Conservation (phyloP, 768 basidiomycete genomes). For the Dioszegia hungarica region DNA sequence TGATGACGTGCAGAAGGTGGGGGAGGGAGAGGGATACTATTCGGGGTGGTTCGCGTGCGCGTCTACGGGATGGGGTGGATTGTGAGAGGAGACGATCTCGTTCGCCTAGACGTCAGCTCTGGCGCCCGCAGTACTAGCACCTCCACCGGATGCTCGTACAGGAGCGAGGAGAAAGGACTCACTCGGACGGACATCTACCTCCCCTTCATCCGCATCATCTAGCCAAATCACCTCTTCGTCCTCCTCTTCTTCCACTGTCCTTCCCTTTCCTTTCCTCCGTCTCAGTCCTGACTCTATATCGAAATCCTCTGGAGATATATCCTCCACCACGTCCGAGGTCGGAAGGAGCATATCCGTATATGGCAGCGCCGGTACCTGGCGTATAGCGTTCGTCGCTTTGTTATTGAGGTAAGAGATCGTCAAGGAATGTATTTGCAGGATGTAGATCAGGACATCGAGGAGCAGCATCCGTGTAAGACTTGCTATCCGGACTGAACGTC, state of each 20-base stretch:
- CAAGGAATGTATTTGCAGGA: slow-evolving; percentile 24
- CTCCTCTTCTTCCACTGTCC: slow-evolving; percentile 8
- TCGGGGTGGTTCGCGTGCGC: slow-evolving; percentile 29
- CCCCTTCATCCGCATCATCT: slow-evolving; percentile 17
- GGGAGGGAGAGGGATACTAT: slow-evolving; percentile 27
- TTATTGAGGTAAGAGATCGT: slow-evolving; percentile 31
- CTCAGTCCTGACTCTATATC: slow-evolving; percentile 20
- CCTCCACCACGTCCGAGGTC: slow-evolving; percentile 5
- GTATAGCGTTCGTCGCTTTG: slow-evolving; percentile 3
- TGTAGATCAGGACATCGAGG: slow-evolving; percentile 27
- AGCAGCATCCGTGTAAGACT: slow-evolving; percentile 31
- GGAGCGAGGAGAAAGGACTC: background rate
- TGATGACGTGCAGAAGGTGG: slow-evolving; percentile 25
- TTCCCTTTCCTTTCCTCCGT: slow-evolving; percentile 10
- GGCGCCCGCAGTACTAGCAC: background rate
- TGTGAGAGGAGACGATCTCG: background rate
- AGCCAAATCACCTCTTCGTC: slow-evolving; percentile 27
- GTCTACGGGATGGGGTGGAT: background rate
- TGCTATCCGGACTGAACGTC: slow-evolving; percentile 19
- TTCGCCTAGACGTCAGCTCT: background rate
- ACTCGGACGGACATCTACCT: background rate
- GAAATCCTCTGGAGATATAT: slow-evolving; percentile 16
- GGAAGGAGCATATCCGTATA: slow-evolving; percentile 36
- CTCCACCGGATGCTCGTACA: background rate
- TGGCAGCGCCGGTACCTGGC: slow-evolving; percentile 16